Conservation (phyloP, 2,329 filamentous ascomycete genomes). For the Alternaria rosae region DNA sequence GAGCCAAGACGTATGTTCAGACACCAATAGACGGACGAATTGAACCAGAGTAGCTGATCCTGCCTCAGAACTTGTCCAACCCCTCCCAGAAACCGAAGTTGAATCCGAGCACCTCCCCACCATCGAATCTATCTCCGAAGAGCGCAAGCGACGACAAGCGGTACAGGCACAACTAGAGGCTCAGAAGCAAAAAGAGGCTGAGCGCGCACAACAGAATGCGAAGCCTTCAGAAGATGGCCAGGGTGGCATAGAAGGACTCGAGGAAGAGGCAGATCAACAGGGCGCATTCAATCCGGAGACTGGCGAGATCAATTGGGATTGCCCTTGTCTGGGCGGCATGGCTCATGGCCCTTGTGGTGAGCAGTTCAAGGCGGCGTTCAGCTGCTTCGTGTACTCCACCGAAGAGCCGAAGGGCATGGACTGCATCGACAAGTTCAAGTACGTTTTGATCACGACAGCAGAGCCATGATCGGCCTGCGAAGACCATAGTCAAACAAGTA, state of each 20-base stretch:
- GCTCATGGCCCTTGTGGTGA: conserved; percentile 94
- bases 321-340: conserved; percentile 96
- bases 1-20: conserved; percentile 72
- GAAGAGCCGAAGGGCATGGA: conserved; percentile 98
- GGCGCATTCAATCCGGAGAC: conserved; percentile 98
- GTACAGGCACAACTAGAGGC: conserved; percentile 42
- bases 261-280: conserved; percentile 84
- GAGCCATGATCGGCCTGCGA: neutral
- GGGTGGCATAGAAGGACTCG: conserved; percentile 64
- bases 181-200: conserved; percentile 31
- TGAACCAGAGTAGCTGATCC: conserved; percentile 4
- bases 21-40: neutral
- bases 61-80: conserved; percentile 28
- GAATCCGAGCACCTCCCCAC: conserved; percentile 54
- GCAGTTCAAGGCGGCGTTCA: conserved; percentile 94
- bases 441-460: conserved; percentile 49
- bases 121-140: conserved; percentile 54
- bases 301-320: conserved; percentile 99
- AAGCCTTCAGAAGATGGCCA: conserved; percentile 16
- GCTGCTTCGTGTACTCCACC: conserved; percentile 95
- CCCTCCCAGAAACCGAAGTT: conserved; percentile 51
- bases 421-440: conserved; percentile 98
- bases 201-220: conserved; percentile 20
- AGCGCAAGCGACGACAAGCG: conserved; percentile 48
- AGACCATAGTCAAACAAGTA: neutral